Evolutionary conservation across 1,284 basidiomycete genomes (phyloP).

Genomic region (Dichomitus squalens): DNA sequence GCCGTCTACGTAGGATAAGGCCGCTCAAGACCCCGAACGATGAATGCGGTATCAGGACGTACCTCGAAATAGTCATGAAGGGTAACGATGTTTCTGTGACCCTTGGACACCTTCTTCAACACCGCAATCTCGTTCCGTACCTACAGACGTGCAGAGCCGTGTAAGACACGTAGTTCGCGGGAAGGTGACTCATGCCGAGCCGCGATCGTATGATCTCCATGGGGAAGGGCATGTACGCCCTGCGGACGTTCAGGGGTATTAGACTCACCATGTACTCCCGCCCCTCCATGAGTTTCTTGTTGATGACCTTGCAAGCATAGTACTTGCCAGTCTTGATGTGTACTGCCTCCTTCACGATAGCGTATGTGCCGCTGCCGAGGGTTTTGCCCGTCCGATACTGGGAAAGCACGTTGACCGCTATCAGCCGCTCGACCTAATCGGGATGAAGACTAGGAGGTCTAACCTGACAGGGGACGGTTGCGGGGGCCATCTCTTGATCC

Average conservation of each 20-base stretch:
- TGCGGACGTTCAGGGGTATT: not conserved
- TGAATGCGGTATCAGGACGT: slow-evolving; percentile 14
- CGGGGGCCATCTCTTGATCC: slow-evolving; percentile 24
- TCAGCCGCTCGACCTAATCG: slow-evolving; percentile 12
- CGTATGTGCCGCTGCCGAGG: slow-evolving; percentile 90
- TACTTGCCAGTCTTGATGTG: slow-evolving; percentile 88
- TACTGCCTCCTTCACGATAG: slow-evolving; percentile 93
- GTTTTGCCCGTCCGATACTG: slow-evolving; percentile 94
- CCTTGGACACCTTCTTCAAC: slow-evolving; percentile 92
- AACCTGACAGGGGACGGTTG: slow-evolving; percentile 69
- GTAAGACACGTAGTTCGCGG: slow-evolving; percentile 4
- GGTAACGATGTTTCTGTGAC: slow-evolving; percentile 87
- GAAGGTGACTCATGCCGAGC: slow-evolving; percentile 1
- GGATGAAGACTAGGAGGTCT: slow-evolving; percentile 17
- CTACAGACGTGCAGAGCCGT: slow-evolving; percentile 40
- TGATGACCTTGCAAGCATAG: slow-evolving; percentile 93
- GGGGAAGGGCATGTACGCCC: slow-evolving; percentile 5
- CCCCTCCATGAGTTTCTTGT: slow-evolving; percentile 98
- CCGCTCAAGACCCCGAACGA: no score
- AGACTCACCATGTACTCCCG: slow-evolving; percentile 83
- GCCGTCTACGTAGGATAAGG: slow-evolving; percentile 70
- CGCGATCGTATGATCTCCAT: slow-evolving; percentile 20
- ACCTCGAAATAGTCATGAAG: slow-evolving; percentile 98
- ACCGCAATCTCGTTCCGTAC: slow-evolving; percentile 97
- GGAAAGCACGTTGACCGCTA: slow-evolving; percentile 1